Evolutionary conservation across 2,329 filamentous ascomycete genomes (phyloP).

Genomic region (Diaporthe ampelina): DNA sequence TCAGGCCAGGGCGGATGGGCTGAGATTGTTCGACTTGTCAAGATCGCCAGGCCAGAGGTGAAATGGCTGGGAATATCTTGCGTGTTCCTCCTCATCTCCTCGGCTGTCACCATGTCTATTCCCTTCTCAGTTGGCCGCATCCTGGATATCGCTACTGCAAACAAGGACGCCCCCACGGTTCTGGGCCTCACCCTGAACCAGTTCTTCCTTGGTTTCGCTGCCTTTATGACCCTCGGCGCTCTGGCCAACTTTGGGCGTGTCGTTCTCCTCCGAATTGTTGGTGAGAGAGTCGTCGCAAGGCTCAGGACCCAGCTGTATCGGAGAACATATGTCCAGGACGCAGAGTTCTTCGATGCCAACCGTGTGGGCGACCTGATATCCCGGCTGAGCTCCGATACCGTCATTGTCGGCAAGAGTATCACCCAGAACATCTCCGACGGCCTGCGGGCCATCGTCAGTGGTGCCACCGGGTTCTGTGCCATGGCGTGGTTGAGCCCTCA

Average conservation of each 20-base stretch:
- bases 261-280: conserved; percentile 91
- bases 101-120: conserved; percentile 93
- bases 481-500: conserved; percentile 98
- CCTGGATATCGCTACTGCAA: conserved; percentile 88
- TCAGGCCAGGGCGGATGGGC: conserved; percentile 69
- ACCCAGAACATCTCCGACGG: conserved; percentile 98
- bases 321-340: conserved; percentile 95
- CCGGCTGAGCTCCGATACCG: conserved; percentile 93
- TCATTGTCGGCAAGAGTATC: conserved; percentile 98
- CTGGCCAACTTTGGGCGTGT: conserved; percentile 94
- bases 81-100: conserved; percentile 88
- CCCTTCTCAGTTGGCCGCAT: conserved; percentile 98
- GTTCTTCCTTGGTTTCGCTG: conserved; percentile 87
- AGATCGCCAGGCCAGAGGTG: conserved; percentile 88
- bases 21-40: conserved; percentile 90
- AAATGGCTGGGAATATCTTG: conserved; percentile 85
- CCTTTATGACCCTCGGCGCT: conserved; percentile 85
- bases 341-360: conserved; percentile 99
- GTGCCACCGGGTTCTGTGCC: conserved; percentile 87
- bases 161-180: conserved; percentile 75
- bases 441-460: conserved; percentile 90
- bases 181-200: conserved; percentile 89
- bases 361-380: conserved; percentile 96
- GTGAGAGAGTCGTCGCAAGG: conserved; percentile 92
- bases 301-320: conserved; percentile 91